phyloP scores from a whole-genome alignment of 2,329 filamentous ascomycete species.

The Venturia pyrina region DNA sequence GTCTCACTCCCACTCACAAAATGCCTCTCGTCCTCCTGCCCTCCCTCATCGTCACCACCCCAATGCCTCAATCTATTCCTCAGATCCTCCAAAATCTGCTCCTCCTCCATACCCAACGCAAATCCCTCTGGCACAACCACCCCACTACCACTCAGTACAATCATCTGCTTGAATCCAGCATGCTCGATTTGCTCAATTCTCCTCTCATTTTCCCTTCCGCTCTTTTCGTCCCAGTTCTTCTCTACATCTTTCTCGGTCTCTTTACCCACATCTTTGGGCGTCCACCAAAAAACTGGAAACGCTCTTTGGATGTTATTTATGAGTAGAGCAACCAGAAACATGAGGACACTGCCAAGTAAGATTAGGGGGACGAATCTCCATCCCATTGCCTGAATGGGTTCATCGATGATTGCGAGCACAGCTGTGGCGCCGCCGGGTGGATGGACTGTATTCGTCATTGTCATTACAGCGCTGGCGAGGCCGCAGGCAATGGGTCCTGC shows the following conservation, averaged over 20 bases:
- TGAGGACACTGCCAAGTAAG: constrained; percentile 30
- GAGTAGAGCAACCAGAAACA: constrained; percentile 32
- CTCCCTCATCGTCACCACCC: neutral
- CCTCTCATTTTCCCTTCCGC: constrained; percentile 17
- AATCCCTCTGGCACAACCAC: constrained; percentile 27
- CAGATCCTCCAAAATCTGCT: constrained; percentile 26
- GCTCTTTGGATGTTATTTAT: constrained; percentile 38
- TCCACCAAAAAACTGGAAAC: constrained; percentile 42
- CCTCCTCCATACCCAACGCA: constrained; percentile 26
- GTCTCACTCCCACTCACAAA: neutral
- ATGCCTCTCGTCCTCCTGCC: neutral
- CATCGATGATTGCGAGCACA: constrained; percentile 33
- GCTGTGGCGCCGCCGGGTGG: constrained; percentile 42
- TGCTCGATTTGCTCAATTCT: constrained; percentile 14
- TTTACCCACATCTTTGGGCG: constrained; percentile 26
- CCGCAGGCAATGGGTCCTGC: constrained; percentile 35
- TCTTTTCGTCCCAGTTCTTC: constrained; percentile 19
- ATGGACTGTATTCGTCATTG: constrained; percentile 37
- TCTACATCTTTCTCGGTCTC: constrained; percentile 15
- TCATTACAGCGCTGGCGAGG: constrained; percentile 34
- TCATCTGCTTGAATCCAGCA: constrained; percentile 12
- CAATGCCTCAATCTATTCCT: constrained; percentile 21
- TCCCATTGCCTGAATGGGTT: constrained; percentile 31
- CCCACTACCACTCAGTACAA: constrained; percentile 23
- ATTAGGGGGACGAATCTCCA: constrained; percentile 37